Base-by-base conservation (phyloP, 805 yeast genomes). In the Pichia ethanolica region DNA sequence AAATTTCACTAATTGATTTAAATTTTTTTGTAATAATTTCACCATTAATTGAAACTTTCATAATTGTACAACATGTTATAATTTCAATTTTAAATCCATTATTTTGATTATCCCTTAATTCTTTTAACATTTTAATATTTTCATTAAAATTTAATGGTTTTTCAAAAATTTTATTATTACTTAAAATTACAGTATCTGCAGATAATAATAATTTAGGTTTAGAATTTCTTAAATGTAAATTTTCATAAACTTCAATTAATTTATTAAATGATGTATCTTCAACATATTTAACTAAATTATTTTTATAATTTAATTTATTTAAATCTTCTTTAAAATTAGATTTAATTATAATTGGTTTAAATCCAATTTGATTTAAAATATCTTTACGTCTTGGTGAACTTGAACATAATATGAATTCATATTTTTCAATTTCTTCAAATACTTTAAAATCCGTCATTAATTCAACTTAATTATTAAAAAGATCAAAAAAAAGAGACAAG, bases 251-350 rank as follows among this genome's bases (percentile, higher is more conserved):
- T n/a, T 79, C 78, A 11, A 73, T 49, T 0, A 85, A 83, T 62
- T 91, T 91, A 26, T 74, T 78, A 20, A 64, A 63, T 1, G 96
- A 85, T 0, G 98, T 91, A 42, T 75, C 72, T 25, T 63, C 55
- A 1, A 87, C 96, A 67, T 91, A 91, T n/a, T 48, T 45, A 7
- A 36, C 26, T 6, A 44, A 45, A 30, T 42, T 26, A 63, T n/a
- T n/a, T n/a, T 34, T 33, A 49, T 64, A 61, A 3, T 65, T 59
- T 1, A 61, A 52, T 59, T 89, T 89, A 50, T 77, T 71, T 39
- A 93, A 69, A 62, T 90, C 72, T 63, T 91, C 99, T 46, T 79
- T 84, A 60, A 89, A 91, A 9, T 77, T 69, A 0, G 97, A 86
- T 20, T 81, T 79, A 12, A 76, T 64, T 0, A 85, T 69, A 11